Base-by-base conservation (phyloP, 768 basidiomycete genomes). In the Termitomyces sp. region DNA sequence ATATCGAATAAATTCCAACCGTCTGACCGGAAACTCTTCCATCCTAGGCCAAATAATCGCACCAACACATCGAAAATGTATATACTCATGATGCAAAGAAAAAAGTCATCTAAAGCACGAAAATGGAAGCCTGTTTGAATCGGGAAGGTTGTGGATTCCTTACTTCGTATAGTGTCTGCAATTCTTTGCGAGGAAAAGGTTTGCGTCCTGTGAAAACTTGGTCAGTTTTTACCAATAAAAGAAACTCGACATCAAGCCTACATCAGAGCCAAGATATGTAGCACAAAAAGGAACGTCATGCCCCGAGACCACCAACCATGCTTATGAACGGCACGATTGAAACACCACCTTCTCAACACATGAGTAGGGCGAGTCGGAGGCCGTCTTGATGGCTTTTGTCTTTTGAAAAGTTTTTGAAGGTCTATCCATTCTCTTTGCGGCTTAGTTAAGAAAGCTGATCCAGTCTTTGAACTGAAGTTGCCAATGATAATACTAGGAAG, bases 1-100 rank as follows among this genome's bases (percentile, higher is more conserved):
- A 94, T 72, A 63, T 98, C 95, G 70, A 95, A 98, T 1, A 94
- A 64, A 67, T 96, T 97, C 95, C 96, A 98, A 6, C 94, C 92
- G 63, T 94, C 92, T 32, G 86, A 83, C n/a, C 80, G 79, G 77
- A 92, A 97, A 67, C 88, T 90, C 16, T 70, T 70, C 85, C 86
- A 88, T 1, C 95, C 94, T 2, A 98, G 80, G 1, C 96, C 96
- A 63, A 79, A 85, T 46, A 88, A 75, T n/a, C 94, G 86, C 26
- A 96, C 79, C 26, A 73, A 57, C 35, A 92, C 85, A 68, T 98
- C 95, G 57, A 90, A 58, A 35, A 86, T 73, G 65, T 94, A 97
- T 26, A 92, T 67, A 51, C 81, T 70, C 51, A 88, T 86, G 41
- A 96, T 72, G 22, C 73, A 74, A 9, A 98, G 79, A 70, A 94